Evolutionary conservation across 1,284 basidiomycete genomes (phyloP).

Genomic region (Puccinia polysora): DNA sequence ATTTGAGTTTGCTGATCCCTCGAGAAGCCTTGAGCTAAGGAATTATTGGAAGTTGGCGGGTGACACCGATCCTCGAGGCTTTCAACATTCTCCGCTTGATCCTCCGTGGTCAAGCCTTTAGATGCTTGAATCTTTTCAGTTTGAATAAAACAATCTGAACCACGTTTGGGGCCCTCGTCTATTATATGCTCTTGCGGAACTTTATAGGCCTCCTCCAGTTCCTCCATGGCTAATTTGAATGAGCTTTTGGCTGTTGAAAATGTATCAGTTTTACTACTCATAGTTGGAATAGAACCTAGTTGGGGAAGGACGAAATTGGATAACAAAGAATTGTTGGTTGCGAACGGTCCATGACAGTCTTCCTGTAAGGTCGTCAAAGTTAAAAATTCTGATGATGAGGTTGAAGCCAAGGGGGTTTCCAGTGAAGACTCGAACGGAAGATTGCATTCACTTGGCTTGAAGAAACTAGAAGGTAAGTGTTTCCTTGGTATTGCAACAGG

Average conservation of each 20-base stretch:
- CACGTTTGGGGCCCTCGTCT: too few relatives aligned
- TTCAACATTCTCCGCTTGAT: too few relatives aligned
- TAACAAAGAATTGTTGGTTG: not conserved
- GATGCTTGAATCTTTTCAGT: too few relatives aligned
- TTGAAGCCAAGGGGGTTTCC: too few relatives aligned
- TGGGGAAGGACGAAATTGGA: not conserved
- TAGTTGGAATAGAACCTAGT: conserved; percentile 7
- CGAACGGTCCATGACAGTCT: too few relatives aligned
- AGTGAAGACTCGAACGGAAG: too few relatives aligned
- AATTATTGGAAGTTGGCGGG: too few relatives aligned
- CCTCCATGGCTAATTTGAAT: conserved; percentile 7
- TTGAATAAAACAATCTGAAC: too few relatives aligned
- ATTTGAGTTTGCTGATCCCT: not conserved
- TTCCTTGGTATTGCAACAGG: not conserved
- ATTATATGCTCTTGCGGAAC: not conserved
- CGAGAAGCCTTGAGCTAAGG: not conserved
- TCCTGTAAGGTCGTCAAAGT: too few relatives aligned
- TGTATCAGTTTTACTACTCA: not conserved
- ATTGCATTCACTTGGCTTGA: not conserved
- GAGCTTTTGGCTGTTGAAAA: not conserved
- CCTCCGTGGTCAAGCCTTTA: too few relatives aligned
- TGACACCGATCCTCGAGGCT: too few relatives aligned
- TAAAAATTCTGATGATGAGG: too few relatives aligned
- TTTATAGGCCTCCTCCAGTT: conserved; percentile 5
- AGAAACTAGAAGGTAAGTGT: conserved; percentile 1